Evolutionary conservation across 345 rosid species (phyloP).

Genomic region (Citrus maxima): DNA sequence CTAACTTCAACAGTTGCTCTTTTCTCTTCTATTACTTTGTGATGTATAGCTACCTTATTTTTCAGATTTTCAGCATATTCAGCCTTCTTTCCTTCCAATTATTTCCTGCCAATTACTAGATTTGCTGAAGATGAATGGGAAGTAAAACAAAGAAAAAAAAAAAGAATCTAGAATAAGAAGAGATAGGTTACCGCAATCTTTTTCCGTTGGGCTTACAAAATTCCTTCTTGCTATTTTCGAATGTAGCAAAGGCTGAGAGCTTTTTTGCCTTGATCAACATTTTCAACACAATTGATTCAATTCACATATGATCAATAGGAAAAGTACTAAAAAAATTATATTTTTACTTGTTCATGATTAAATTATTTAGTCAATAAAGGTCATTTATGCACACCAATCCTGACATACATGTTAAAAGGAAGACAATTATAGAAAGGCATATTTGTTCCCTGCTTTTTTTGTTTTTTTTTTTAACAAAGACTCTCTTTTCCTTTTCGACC

Average conservation of each 20-base stretch:
- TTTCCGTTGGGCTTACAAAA: slow-evolving; percentile 60
- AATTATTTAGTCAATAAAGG: no score
- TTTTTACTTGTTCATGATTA: no score
- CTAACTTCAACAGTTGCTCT: slow-evolving; percentile 70
- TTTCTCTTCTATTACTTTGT: slow-evolving; percentile 77
- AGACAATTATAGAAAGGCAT: no score
- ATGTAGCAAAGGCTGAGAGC: not conserved
- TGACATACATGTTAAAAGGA: no score
- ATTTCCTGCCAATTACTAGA: slow-evolving; percentile 44
- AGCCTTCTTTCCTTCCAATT: slow-evolving; percentile 75
- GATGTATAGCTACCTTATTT: slow-evolving; percentile 64
- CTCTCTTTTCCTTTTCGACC: no score
- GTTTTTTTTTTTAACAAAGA: no score
- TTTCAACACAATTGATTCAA: no score
- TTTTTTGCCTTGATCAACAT: no score
- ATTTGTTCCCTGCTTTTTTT: no score
- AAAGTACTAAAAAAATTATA: no score
- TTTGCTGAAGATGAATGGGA: not conserved
- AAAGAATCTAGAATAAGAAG: not conserved
- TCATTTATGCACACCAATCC: no score
- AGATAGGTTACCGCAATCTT: slow-evolving; percentile 53
- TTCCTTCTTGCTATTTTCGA: slow-evolving; percentile 86
- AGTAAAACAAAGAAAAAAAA: not conserved
- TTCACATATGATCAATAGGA: no score
- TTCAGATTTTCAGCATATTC: slow-evolving; percentile 69